These are phyloP conservation scores for Citropsis articulata DNA, from an alignment of 345 rosid species.

Conservation along the genomic window DNA sequence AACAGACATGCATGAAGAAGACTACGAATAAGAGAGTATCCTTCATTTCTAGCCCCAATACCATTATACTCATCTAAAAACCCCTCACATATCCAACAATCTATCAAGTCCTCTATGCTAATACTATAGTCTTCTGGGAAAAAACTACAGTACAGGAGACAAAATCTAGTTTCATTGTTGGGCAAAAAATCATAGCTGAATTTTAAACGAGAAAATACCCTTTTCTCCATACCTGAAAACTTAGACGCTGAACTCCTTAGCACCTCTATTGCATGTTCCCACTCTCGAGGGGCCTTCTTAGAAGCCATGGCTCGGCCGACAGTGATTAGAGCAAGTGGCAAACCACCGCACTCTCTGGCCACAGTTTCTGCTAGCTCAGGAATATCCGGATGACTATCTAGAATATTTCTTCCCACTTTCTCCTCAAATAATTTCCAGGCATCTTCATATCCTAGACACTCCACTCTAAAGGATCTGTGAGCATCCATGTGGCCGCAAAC, in stretches of 20 bases:
- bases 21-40: slow-evolving; percentile 24
- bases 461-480: too few relatives aligned
- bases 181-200: slow-evolving; percentile 7
- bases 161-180: neutral
- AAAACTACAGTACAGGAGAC: slow-evolving; percentile 4
- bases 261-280: neutral
- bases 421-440: too few relatives aligned
- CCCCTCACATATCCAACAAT: slow-evolving; percentile 29
- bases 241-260: neutral
- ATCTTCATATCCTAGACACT: too few relatives aligned
- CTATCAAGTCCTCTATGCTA: neutral
- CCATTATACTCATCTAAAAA: slow-evolving; percentile 13
- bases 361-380: neutral
- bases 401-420: neutral
- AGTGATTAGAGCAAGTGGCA: slow-evolving; percentile 4
- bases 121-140: slow-evolving; percentile 16
- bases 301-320: neutral
- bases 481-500: too few relatives aligned
- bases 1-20: slow-evolving; percentile 26
- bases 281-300: neutral
- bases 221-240: neutral
- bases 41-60: neutral
- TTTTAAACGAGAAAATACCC: neutral
- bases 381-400: neutral
- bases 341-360: slow-evolving; percentile 6